These are phyloP conservation scores for Colletotrichum limetticola DNA, from an alignment of 2,329 filamentous ascomycete species.

Conservation along the genomic window DNA sequence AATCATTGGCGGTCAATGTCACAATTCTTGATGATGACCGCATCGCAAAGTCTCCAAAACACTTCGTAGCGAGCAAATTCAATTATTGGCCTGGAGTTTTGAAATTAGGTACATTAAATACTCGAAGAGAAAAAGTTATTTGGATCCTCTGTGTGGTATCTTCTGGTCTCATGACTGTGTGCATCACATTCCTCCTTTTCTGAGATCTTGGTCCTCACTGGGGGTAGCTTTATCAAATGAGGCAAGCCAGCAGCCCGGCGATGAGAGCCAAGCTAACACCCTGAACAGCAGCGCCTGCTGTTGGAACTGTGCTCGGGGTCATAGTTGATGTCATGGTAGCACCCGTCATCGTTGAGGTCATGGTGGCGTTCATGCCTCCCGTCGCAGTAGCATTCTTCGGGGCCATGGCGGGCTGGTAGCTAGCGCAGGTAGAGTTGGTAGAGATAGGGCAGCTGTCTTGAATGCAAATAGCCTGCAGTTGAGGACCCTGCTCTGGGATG, in stretches of 20 bases:
- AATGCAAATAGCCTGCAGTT: conserved; percentile 68
- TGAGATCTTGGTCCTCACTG: too few relatives aligned
- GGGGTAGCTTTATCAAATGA: neutral
- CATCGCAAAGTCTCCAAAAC: too few relatives aligned
- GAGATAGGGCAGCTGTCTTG: conserved; percentile 60
- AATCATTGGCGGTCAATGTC: too few relatives aligned
- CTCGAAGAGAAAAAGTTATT: too few relatives aligned
- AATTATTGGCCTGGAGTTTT: too few relatives aligned
- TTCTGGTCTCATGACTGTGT: too few relatives aligned
- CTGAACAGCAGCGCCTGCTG: conserved; percentile 2
- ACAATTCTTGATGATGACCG: too few relatives aligned
- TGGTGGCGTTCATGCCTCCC: conserved; percentile 21
- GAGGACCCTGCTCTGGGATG: conserved; percentile 54
- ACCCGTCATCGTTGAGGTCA: conserved; percentile 2
- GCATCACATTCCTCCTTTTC: too few relatives aligned
- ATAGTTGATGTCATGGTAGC: neutral
- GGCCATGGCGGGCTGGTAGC: conserved; percentile 49
- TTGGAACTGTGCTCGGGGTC: conserved; percentile 10
- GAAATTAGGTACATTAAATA: too few relatives aligned
- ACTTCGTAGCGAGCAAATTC: too few relatives aligned
- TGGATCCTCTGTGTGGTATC: too few relatives aligned
- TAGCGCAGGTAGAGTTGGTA: conserved; percentile 55
- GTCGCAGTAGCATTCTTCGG: conserved; percentile 26
- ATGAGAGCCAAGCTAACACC: neutral
- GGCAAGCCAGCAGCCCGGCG: neutral